Percentiles rank a stretch among this genome's conserved stretches.
phyloP scores from a whole-genome alignment of 306 rosid species.

The Ceratonia siliqua region DNA sequence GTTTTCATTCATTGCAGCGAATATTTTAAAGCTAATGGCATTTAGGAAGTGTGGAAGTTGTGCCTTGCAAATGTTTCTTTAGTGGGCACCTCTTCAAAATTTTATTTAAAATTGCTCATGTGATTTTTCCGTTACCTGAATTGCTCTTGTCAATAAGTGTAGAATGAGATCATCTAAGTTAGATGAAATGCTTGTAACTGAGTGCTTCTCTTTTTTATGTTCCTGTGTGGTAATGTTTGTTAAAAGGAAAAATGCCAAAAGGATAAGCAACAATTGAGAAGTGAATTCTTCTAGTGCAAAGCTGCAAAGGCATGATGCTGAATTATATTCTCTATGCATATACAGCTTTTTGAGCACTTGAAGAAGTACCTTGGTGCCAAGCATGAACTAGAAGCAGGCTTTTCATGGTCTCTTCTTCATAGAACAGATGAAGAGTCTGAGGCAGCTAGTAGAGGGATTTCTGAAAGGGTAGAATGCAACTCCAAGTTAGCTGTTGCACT shows the following conservation, averaged over 20 bases:
- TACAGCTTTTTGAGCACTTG: conserved; percentile 83
- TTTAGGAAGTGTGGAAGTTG: background rate
- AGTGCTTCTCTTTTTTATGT: background rate
- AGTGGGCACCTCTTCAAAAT: background rate
- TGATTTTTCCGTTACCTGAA: background rate
- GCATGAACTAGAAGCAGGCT: conserved; percentile 93
- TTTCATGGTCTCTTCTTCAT: conserved; percentile 84
- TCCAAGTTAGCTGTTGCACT: conserved; percentile 72
- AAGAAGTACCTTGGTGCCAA: conserved; percentile 84
- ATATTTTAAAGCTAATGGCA: background rate
- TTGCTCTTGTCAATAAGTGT: background rate
- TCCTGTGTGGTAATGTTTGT: background rate
- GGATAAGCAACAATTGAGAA: background rate
- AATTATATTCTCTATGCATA: conserved; percentile 31
- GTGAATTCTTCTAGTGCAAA: conserved; percentile 13
- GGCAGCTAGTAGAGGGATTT: conserved; percentile 60
- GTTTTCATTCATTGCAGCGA: background rate
- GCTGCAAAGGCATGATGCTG: background rate
- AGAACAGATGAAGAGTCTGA: conserved; percentile 76
- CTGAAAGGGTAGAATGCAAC: conserved; percentile 49
- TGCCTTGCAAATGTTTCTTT: background rate
- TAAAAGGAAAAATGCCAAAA: background rate
- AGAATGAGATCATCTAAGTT: background rate
- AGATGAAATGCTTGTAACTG: background rate
- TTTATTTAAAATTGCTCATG: background rate